Evolutionary conservation across 1,284 basidiomycete genomes (phyloP).

Genomic region (Sparassis latifolia): DNA sequence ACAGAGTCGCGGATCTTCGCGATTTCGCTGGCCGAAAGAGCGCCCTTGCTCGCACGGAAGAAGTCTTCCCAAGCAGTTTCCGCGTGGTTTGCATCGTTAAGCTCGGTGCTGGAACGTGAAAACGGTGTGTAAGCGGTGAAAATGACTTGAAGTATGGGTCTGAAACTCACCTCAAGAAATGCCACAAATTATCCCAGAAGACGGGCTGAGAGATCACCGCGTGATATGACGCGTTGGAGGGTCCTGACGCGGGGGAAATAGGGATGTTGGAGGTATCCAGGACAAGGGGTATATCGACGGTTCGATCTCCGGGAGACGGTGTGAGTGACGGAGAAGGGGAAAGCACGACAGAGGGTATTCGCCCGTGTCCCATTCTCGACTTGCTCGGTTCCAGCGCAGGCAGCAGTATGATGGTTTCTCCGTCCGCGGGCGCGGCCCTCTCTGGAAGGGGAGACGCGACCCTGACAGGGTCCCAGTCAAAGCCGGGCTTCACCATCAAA

Average conservation of each 20-base stretch:
- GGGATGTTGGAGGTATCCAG: constrained; percentile 49
- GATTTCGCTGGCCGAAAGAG: constrained; percentile 65
- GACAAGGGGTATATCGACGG: constrained; percentile 60
- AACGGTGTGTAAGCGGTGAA: neutral
- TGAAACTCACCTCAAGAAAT: constrained; percentile 36
- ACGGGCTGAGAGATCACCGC: constrained; percentile 58
- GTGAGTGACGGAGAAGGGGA: constrained; percentile 60
- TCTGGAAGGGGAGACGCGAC: constrained; percentile 12
- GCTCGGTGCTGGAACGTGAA: constrained; percentile 42
- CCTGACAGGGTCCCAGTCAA: constrained; percentile 55
- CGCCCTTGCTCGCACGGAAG: constrained; percentile 63
- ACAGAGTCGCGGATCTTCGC: constrained; percentile 74
- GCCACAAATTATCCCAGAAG: constrained; percentile 70
- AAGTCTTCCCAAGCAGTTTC: constrained; percentile 69
- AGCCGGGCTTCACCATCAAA: constrained; percentile 77
- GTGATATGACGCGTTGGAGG: constrained; percentile 51
- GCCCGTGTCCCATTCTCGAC: constrained; percentile 36
- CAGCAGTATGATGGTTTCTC: constrained; percentile 16
- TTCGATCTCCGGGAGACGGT: constrained; percentile 33
- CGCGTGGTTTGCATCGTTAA: constrained; percentile 47
- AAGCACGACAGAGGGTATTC: constrained; percentile 69
- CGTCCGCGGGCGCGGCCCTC: constrained; percentile 15
- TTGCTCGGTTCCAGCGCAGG: constrained; percentile 16
- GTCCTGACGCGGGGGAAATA: constrained; percentile 31
- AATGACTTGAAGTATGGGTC: neutral